Base-by-base conservation (phyloP, 805 yeast species). In the Yarrowia sp. region DNA sequence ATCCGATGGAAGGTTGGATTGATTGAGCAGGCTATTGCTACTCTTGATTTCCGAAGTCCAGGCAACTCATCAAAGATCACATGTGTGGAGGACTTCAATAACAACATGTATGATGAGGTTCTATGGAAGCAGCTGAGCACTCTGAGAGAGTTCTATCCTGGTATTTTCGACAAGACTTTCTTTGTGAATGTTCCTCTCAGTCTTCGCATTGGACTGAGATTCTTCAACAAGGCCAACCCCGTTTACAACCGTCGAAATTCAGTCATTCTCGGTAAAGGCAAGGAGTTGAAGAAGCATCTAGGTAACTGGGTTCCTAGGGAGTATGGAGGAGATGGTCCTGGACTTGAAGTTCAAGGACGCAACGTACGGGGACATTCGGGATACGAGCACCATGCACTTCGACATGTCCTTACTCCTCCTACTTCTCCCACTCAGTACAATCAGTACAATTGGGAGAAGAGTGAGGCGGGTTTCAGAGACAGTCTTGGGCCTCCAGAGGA, bases 211-310 rank as follows among this genome's bases (percentile, higher is more conserved):
- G 55, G 55, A 33, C 31, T 48, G 4, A 17, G 41, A 8, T 48
- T 48, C 32, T 48, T 48, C 55, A 48, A 48, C 55, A 48, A 48
- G 41, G 15, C 55, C 31, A 48, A 35, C 28, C 55, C 55, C 13
- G 32, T 18, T 3, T 48, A 48, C n/a, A 48, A 48, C 41, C 41
- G 55, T 13, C 55, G 55, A 6, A 48, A 48, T 11, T 48, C 55
- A 3, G 55, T 48, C 8, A 48, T 48, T 48, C 55, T 48, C 1
- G 55, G 55, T 4, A 48, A 48, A n/a, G 55, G 55, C 1, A 48
- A 35, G 31, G 55, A 48, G 41, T 15, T 48, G 41, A 48, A 48
- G 55, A 48, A 48, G n/a, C 55, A 48, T 35, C 31, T 48, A 7
- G 55, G 55, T 2, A 35, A 48, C 32, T 48, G 55, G 55, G 55